Evolutionary conservation across 2,329 filamentous ascomycete genomes (phyloP), one percentile per base, ranked within the genome.

Genomic region (Fusarium anthophilum): DNA sequence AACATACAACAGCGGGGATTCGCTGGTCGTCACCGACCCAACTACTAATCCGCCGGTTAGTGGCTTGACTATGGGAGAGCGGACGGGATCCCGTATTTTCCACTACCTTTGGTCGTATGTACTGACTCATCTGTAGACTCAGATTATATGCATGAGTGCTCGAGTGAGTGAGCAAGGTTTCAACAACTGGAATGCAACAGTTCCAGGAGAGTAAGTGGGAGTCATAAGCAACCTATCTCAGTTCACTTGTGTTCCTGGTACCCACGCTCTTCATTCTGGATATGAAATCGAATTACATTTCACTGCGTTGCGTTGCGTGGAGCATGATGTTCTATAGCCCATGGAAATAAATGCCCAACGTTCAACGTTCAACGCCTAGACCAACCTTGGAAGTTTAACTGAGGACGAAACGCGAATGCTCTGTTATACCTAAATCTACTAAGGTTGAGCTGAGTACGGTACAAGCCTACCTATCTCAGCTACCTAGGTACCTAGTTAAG

Each of bases 51-150:
- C 53, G 60, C 60, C 60, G 60, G 60, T 63, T 48, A 63, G 41
- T 63, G 60, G 53, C 60, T 63, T 63, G 60, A 63, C 60, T 63
- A 63, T 63, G 60, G 60, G 60, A 63, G 60, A 63, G 60, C 60
- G 41, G 60, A 65, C 63, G 63, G 63, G 63, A 65, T 65, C 63
- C 63, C 63, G 63, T 65, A 65, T 65, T 65, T 54, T 65, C 63
- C 63, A 66, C 58, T 66, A 66, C 63, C 59, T 66, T 47, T 66
- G 63, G 63, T 66, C 63, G 63, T 66, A 66, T 64, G 63, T 32
- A 14, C 2, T 8, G 14, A 15, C 3, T 3, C 2, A 6, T 35
- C 14, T 35, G 13, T 15, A 15, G 32, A 35, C 14, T 35, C 9
- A 12, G 13, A 10, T 3, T 28, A 58, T 50, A 57, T 6, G 0